Conservation (phyloP, 2,329 filamentous ascomycete species). For the Penicillium freii region DNA sequence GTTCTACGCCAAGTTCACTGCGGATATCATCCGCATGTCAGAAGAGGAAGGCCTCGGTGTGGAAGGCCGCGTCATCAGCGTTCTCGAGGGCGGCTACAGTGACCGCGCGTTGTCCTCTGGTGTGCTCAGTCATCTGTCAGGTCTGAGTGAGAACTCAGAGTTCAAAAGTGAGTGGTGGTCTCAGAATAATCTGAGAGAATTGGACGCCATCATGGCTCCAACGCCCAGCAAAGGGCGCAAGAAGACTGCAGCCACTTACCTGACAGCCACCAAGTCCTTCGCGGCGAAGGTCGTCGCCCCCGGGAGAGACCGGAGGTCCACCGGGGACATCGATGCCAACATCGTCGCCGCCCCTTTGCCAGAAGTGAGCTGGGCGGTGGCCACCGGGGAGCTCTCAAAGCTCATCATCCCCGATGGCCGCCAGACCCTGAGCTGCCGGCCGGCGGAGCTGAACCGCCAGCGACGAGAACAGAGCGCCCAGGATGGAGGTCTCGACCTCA, state of each 20-base stretch:
- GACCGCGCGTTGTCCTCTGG: constrained; percentile 86
- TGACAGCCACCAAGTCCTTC: constrained; percentile 83
- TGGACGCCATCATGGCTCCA: constrained; percentile 59
- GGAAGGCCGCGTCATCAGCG: constrained; percentile 84
- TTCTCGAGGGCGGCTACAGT: constrained; percentile 94
- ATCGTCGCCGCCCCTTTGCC: constrained; percentile 65
- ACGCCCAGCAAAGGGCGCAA: constrained; percentile 56
- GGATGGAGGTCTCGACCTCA: constrained; percentile 38
- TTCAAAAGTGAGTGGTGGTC: constrained; percentile 76
- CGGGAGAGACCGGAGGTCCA: constrained; percentile 52
- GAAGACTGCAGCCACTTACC: constrained; percentile 68
- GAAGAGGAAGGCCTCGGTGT: constrained; percentile 74
- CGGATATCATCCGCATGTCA: constrained; percentile 78
- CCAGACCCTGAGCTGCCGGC: constrained; percentile 70
- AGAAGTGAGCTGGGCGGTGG: constrained; percentile 79
- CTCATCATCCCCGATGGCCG: constrained; percentile 74
- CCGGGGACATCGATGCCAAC: constrained; percentile 40
- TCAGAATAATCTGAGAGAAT: constrained; percentile 60
- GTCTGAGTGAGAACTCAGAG: constrained; percentile 58
- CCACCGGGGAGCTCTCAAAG: constrained; percentile 78
- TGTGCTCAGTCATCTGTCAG: constrained; percentile 84
- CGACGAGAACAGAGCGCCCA: constrained; percentile 63
- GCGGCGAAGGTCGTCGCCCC: constrained; percentile 73
- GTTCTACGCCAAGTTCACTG: constrained; percentile 89
- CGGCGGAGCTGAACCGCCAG: constrained; percentile 71